Percentiles rank a stretch among this genome's conserved stretches.
Evolutionary conservation across 805 yeast species (phyloP).

Genomic region (Wickerhamomyces queroliae): DNA sequence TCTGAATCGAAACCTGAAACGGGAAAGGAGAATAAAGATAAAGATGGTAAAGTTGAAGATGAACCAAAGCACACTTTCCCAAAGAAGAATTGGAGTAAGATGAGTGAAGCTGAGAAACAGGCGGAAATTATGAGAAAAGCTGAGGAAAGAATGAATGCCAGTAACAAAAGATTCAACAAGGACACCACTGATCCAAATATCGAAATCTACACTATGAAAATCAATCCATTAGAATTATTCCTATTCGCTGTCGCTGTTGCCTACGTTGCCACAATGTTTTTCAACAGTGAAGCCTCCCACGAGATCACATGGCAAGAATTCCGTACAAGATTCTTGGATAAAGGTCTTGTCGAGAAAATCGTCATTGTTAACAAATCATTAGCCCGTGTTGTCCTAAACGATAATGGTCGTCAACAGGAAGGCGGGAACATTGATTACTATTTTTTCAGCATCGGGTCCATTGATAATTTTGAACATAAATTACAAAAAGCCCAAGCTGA

Average conservation of each 20-base stretch:
- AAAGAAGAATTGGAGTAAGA: too few relatives aligned
- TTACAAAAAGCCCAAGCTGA: slow-evolving; percentile 69
- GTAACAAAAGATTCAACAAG: slow-evolving; percentile 17
- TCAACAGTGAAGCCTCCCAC: slow-evolving; percentile 26
- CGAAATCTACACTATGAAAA: slow-evolving; percentile 24
- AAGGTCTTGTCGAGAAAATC: slow-evolving; percentile 70
- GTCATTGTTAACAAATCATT: slow-evolving; percentile 66
- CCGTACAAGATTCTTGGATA: slow-evolving; percentile 69
- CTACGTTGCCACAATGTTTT: slow-evolving; percentile 24
- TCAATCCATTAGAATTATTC: slow-evolving; percentile 29
- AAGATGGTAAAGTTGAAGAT: too few relatives aligned
- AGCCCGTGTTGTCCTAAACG: slow-evolving; percentile 65
- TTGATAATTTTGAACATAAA: slow-evolving; percentile 80
- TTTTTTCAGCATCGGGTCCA: slow-evolving; percentile 85
- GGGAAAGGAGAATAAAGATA: background rate
- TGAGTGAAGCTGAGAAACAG: slow-evolving; percentile 1
- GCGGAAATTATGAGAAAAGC: slow-evolving; percentile 15
- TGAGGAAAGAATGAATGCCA: slow-evolving; percentile 9
- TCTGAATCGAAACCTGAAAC: background rate
- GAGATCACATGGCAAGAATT: slow-evolving; percentile 84
- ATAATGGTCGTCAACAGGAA: slow-evolving; percentile 25
- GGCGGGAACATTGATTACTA: slow-evolving; percentile 32
- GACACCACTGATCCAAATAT: slow-evolving; percentile 26
- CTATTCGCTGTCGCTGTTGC: slow-evolving; percentile 26
- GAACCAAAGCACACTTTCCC: too few relatives aligned